A percentile compares a stretch with the other conserved stretches of the same genome.
Conservation (phyloP, 1,284 basidiomycete genomes). For the Cryptococcus sp. region DNA sequence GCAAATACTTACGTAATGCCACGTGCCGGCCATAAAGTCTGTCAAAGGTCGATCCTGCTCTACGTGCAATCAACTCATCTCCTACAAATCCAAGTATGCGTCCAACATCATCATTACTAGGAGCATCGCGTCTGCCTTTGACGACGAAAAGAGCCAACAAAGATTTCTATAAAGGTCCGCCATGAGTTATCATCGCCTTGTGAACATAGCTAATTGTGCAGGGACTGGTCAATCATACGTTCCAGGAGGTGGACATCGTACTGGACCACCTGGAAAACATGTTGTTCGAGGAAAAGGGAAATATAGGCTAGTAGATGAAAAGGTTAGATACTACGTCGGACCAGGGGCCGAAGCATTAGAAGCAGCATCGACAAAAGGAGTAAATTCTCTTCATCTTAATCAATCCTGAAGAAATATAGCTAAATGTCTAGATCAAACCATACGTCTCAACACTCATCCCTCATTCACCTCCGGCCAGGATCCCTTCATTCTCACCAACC, state of each 20-base stretch:
- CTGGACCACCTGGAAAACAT: conserved; percentile 78
- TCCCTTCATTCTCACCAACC: conserved; percentile 29
- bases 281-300: conserved; percentile 68
- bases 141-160: conserved; percentile 84
- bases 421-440: conserved; percentile 48
- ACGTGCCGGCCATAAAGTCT: too few species aligned
- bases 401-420: neutral
- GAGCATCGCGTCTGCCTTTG: conserved; percentile 69
- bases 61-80: neutral
- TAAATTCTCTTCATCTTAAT: neutral
- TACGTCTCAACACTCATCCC: conserved; percentile 45
- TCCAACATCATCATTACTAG: conserved; percentile 34
- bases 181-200: neutral
- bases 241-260: conserved; percentile 71
- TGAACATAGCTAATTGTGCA: conserved; percentile 32
- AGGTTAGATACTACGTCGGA: conserved; percentile 77
- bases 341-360: conserved; percentile 63
- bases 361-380: neutral
- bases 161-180: conserved; percentile 85
- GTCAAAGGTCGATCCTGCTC: too few species aligned
- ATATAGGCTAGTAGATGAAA: conserved; percentile 71
- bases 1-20: too few species aligned
- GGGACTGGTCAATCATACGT: conserved; percentile 75
- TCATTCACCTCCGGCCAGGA: conserved; percentile 12
- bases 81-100: conserved; percentile 22